phyloP scores from a whole-genome alignment of 805 yeast species.

The Candida chauliodis region DNA sequence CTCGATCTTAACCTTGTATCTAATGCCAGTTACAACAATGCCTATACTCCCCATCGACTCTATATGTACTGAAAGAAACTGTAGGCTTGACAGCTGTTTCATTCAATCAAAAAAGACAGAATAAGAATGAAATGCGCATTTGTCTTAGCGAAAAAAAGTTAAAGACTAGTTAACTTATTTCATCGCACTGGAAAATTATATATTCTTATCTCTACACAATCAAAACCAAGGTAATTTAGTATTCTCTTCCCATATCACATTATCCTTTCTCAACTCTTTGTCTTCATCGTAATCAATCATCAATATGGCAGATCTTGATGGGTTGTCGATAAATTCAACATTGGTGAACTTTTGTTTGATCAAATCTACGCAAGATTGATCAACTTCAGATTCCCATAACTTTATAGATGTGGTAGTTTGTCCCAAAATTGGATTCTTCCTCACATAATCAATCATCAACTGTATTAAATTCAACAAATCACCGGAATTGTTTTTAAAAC shows the following conservation, averaged over 20 bases:
- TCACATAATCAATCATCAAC: conserved; percentile 12
- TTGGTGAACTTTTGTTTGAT: conserved; percentile 10
- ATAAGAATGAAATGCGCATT: too few relatives aligned
- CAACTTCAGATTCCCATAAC: conserved; percentile 35
- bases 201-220: too few relatives aligned
- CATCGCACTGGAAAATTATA: too few relatives aligned
- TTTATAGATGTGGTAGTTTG: conserved; percentile 17
- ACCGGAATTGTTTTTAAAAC: conserved; percentile 17
- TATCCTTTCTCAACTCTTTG: conserved; percentile 19
- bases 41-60: too few relatives aligned
- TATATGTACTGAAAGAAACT: too few relatives aligned
- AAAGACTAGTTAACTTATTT: too few relatives aligned
- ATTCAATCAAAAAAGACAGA: too few relatives aligned
- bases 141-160: too few relatives aligned
- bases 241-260: conserved; percentile 39
- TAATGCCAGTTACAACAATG: too few relatives aligned
- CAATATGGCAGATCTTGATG: conserved; percentile 34
- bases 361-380: conserved; percentile 12
- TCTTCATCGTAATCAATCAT: conserved; percentile 25
- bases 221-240: conserved; percentile 43
- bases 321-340: conserved; percentile 23
- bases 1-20: too few relatives aligned
- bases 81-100: too few relatives aligned
- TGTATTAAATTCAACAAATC: conserved; percentile 13
- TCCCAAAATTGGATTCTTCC: conserved; percentile 8